Conservation (phyloP, 2,329 filamentous ascomycete genomes). For the Akanthomyces muscarius region DNA sequence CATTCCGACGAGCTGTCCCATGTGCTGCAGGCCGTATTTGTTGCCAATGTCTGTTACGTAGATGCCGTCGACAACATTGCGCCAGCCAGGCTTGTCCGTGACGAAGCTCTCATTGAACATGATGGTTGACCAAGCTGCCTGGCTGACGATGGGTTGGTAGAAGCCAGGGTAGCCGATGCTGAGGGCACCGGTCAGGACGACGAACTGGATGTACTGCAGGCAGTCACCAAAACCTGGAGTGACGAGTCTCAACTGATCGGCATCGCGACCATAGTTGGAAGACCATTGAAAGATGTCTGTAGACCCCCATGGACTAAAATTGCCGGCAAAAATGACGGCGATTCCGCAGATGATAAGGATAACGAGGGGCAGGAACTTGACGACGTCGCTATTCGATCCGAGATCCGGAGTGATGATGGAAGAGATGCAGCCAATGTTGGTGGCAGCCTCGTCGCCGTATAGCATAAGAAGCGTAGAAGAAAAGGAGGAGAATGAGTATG, state of each 20-base stretch:
- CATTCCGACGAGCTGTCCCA: slow-evolving; percentile 83
- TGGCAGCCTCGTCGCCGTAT: slow-evolving; percentile 63
- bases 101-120: slow-evolving; percentile 94
- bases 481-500: slow-evolving; percentile 83
- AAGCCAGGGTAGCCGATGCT: slow-evolving; percentile 89
- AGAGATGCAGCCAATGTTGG: slow-evolving; percentile 73
- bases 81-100: slow-evolving; percentile 59
- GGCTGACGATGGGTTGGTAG: slow-evolving; percentile 86
- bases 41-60: slow-evolving; percentile 68
- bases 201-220: slow-evolving; percentile 93
- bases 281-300: slow-evolving; percentile 90
- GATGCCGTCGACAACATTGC: slow-evolving; percentile 76
- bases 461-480: slow-evolving; percentile 68
- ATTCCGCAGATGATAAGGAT: slow-evolving; percentile 76
- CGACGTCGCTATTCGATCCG: slow-evolving; percentile 62
- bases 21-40: slow-evolving; percentile 68
- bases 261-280: slow-evolving; percentile 95
- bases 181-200: slow-evolving; percentile 80
- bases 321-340: slow-evolving; percentile 78
- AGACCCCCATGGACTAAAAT: slow-evolving; percentile 92
- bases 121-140: slow-evolving; percentile 80
- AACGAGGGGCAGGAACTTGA: slow-evolving; percentile 72
- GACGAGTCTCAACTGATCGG: slow-evolving; percentile 83
- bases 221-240: slow-evolving; percentile 97
- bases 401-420: slow-evolving; percentile 81